Percentiles rank a stretch among this genome's conserved stretches.
Evolutionary conservation across 306 rosid genomes (phyloP).

Genomic region (Morella rubra): DNA sequence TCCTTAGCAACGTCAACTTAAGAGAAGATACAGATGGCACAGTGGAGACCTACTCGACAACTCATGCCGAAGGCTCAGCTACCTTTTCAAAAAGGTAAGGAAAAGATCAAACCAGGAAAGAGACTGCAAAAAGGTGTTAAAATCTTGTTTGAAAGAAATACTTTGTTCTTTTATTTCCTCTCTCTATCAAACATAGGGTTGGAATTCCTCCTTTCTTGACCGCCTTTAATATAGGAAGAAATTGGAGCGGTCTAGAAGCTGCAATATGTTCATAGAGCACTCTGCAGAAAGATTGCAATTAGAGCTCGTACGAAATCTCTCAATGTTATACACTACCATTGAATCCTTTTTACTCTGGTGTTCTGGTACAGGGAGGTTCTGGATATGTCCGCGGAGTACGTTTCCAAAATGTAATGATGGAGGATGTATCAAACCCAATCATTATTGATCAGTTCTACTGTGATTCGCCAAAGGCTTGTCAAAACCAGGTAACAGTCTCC

Average conservation of each 20-base stretch:
- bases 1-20: slow-evolving; percentile 76
- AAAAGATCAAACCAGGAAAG: neutral
- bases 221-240: neutral
- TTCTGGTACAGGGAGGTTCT: slow-evolving; percentile 76
- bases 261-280: neutral
- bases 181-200: neutral
- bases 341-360: slow-evolving; percentile 18
- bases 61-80: slow-evolving; percentile 66
- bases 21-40: slow-evolving; percentile 71
- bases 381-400: slow-evolving; percentile 83
- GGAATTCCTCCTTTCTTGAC: neutral
- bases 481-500: slow-evolving; percentile 89
- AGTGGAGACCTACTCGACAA: slow-evolving; percentile 80
- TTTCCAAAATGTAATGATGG: slow-evolving; percentile 83
- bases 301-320: neutral
- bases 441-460: slow-evolving; percentile 96
- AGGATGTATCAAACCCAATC: slow-evolving; percentile 80
- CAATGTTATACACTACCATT: slow-evolving; percentile 1
- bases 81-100: neutral
- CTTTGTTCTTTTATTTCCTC: neutral
- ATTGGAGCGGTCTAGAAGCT: neutral
- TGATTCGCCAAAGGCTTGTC: slow-evolving; percentile 76
- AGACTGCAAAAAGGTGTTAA: neutral
- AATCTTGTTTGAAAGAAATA: neutral
- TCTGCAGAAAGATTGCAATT: neutral